Base-by-base conservation (phyloP, 164 flowering plant species). In the Sextonia rubra region DNA sequence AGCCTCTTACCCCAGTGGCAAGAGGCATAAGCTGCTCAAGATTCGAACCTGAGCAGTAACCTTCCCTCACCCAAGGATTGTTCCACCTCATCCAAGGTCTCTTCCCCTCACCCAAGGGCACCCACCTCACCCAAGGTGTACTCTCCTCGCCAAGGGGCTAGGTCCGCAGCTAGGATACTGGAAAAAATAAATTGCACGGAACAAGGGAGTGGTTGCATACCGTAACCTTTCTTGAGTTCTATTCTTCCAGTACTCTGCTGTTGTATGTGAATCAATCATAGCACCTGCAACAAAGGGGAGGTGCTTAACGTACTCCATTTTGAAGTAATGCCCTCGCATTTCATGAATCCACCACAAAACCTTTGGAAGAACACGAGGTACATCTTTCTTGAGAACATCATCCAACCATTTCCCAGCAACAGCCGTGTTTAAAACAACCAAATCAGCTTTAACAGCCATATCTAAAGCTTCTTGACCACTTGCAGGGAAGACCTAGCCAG, bases 341-440 rank as follows among this genome's bases (percentile, higher is more conserved):
- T 96, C 99, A 86, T 93, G 99, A 79, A 96, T 96, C 99, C 99
- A 96, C 99, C 99, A 96, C 77, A 96, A 83, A 72, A 93, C 85
- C 82, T 96, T 96, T 22, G 97, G 97, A 78, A 91, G 95, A 76
- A 93, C 88, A 61, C 58, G 87, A 73, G 89, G 79, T 65, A 90
- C 90, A 82, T 88, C 83, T 58, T 89, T 89, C 81, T 93, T 88
- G 29, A 93, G 88, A 72, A 87, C 95, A 77, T 88, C 90, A 86
- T 96, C 97, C 75, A 93, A 78, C 99, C 99, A 96, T 77, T 91
- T 96, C 70, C 99, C 99, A 80, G 99, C 91, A 78, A 96, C 98
- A 71, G 98, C 99, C 79, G 99, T 96, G 77, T 96, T 96, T 77
- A 96, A 73, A 78, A 96, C 87, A 75, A 96, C 88, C 86, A 96